Evolutionary conservation across 2,329 filamentous ascomycete species (phyloP).

Genomic region (Thielaviopsis ethacetica): DNA sequence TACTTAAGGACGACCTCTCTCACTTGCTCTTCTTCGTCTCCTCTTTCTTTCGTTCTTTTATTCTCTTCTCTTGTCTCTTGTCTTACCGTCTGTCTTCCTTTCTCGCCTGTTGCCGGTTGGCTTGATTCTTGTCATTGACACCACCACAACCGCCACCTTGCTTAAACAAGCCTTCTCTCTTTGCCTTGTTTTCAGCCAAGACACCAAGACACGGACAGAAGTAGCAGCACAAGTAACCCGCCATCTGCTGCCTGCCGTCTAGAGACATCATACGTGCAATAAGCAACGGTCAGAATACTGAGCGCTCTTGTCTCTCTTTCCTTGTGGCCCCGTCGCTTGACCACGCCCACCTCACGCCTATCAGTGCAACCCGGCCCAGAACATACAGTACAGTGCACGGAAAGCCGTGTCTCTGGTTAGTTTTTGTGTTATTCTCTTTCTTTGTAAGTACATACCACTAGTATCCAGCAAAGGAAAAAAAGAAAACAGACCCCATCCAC

Average conservation of each 20-base stretch:
- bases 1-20: not conserved
- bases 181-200: not conserved
- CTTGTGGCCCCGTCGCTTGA: not conserved
- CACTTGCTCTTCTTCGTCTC: too few species aligned
- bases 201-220: not conserved
- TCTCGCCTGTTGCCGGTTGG: conserved; percentile 8
- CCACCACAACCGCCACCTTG: not conserved
- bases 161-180: not conserved
- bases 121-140: not conserved
- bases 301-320: not conserved
- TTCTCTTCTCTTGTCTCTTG: not conserved
- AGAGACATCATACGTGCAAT: not conserved
- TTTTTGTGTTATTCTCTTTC: not conserved
- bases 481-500: too few species aligned
- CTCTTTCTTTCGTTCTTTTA: not conserved
- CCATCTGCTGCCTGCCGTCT: not conserved
- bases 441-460: too few species aligned
- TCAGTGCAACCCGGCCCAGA: not conserved
- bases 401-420: not conserved
- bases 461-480: too few species aligned
- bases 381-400: not conserved
- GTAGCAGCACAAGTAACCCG: not conserved
- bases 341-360: not conserved
- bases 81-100: conserved; percentile 8
- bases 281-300: not conserved